phyloP scores from a whole-genome alignment of 2,329 filamentous ascomycete genomes.

The Pseudogymnoascus sp. region DNA sequence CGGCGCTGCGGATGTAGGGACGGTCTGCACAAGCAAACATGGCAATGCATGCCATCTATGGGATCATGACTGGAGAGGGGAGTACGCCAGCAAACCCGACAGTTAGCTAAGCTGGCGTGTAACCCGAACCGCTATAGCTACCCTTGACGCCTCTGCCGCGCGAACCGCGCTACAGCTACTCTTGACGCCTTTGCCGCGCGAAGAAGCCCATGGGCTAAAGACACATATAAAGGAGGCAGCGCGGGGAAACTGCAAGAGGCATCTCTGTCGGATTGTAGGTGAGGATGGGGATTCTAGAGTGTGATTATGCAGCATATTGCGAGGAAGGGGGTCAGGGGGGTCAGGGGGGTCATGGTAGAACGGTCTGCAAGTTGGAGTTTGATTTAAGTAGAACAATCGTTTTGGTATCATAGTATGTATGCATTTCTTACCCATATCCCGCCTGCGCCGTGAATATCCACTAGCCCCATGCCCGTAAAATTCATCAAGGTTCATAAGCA shows the following conservation, averaged over 20 bases:
- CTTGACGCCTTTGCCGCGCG: too few relatives aligned
- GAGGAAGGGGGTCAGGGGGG: neutral
- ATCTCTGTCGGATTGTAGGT: neutral
- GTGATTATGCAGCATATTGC: neutral
- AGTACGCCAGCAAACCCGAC: neutral
- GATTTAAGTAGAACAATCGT: conserved; percentile 1
- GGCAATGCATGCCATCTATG: too few relatives aligned
- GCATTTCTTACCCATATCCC: conserved; percentile 6
- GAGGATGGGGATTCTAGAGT: neutral
- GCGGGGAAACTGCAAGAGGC: neutral
- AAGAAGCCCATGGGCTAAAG: neutral
- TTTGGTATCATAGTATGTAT: conserved; percentile 9
- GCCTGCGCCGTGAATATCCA: neutral
- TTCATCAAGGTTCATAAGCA: conserved; percentile 6
- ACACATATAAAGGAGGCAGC: neutral
- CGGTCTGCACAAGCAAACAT: neutral
- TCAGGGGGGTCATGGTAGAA: neutral
- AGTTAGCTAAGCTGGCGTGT: neutral
- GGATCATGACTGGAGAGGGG: too few relatives aligned
- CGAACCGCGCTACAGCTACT: too few relatives aligned
- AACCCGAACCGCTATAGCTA: neutral
- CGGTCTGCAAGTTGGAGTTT: neutral
- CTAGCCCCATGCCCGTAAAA: conserved; percentile 1
- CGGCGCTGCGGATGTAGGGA: neutral
- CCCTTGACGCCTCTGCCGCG: neutral